A percentile compares a stretch with the other conserved stretches of the same genome.
Evolutionary conservation across 2,329 filamentous ascomycete genomes (phyloP).

Genomic region (Aquanectria penicillioides): DNA sequence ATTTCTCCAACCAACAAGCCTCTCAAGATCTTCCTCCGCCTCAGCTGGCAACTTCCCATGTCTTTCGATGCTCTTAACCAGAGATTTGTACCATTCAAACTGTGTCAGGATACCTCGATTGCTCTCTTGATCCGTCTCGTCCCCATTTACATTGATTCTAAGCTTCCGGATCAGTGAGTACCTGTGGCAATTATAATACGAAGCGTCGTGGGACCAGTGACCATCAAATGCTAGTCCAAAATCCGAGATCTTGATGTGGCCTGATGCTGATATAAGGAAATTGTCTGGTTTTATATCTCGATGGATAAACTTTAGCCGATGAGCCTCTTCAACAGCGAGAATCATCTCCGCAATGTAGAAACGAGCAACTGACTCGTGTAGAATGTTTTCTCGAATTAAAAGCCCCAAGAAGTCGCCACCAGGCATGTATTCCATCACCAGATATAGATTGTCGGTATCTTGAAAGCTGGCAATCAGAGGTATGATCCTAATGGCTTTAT

Average conservation of each 20-base stretch:
- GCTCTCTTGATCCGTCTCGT: conserved; percentile 74
- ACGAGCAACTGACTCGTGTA: conserved; percentile 80
- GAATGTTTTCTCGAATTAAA: conserved; percentile 83
- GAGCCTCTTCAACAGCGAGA: conserved; percentile 90
- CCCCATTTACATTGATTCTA: conserved; percentile 77
- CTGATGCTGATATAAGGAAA: conserved; percentile 87
- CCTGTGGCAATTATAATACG: conserved; percentile 86
- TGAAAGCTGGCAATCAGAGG: conserved; percentile 90
- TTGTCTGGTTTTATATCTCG: conserved; percentile 98
- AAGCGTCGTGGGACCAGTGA: conserved; percentile 91
- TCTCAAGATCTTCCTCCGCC: conserved; percentile 43
- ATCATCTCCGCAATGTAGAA: conserved; percentile 98
- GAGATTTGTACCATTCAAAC: conserved; percentile 44
- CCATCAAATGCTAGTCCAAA: conserved; percentile 96
- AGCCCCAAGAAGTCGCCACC: conserved; percentile 93
- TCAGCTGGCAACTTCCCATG: conserved; percentile 45
- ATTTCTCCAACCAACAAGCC: conserved; percentile 76
- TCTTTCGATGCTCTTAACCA: conserved; percentile 45
- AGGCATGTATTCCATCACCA: conserved; percentile 99
- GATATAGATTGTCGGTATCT: conserved; percentile 83
- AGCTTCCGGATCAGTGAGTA: conserved; percentile 82
- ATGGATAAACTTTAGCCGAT: conserved; percentile 90
- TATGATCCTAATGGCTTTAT: conserved; percentile 72
- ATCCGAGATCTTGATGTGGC: conserved; percentile 94
- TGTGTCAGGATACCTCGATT: conserved; percentile 49